Conservation (phyloP, 768 basidiomycete species). For the Suillus placidus region DNA sequence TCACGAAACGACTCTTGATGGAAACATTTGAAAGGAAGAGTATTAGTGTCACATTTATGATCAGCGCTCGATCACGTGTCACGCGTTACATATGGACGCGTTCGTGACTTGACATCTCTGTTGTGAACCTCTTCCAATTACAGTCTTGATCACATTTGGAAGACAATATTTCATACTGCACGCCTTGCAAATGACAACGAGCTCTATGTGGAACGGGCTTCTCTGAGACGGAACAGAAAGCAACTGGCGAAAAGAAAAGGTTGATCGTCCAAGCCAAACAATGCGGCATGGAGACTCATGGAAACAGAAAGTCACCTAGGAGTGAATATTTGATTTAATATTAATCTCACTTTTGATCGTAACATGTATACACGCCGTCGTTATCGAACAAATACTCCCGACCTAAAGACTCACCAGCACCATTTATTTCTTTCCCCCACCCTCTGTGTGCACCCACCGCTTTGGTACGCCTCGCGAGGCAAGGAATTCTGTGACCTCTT, state of each 20-base stretch:
- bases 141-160: not conserved
- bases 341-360: not conserved
- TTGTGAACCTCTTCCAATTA: not conserved
- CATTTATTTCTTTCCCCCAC: conserved; percentile 46
- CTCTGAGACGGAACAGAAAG: not conserved
- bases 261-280: not conserved
- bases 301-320: not conserved
- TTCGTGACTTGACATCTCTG: conserved; percentile 18
- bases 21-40: not conserved
- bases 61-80: conserved; percentile 20
- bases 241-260: not conserved
- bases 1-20: not conserved
- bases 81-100: conserved; percentile 34
- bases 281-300: not conserved
- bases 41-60: too few relatives aligned
- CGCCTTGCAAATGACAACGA: not conserved
- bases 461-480: conserved; percentile 74
- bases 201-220: not conserved
- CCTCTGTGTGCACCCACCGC: conserved; percentile 70
- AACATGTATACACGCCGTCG: conserved; percentile 4
- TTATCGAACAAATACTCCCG: conserved; percentile 5
- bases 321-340: not conserved
- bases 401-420: not conserved
- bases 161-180: not conserved
- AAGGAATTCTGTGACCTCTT: conserved; percentile 67